These are phyloP conservation scores for Datura wrightii DNA, from an alignment of 257 asterid species.

Conservation along the genomic window DNA sequence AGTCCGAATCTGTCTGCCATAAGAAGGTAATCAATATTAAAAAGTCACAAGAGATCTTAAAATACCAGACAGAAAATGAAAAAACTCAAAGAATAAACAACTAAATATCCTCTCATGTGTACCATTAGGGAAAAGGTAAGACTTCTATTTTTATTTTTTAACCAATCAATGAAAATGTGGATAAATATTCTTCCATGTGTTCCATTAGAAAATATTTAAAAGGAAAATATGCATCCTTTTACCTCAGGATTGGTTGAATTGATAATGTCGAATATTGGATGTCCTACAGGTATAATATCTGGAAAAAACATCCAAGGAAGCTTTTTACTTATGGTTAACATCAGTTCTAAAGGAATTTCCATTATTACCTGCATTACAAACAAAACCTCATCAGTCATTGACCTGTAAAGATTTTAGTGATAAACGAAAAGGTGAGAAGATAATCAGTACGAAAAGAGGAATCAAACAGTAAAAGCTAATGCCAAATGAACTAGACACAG, in stretches of 20 bases:
- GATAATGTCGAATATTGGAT: conserved; percentile 93
- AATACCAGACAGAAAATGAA: conserved; percentile 22
- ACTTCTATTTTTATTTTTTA: not conserved
- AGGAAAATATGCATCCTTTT: conserved; percentile 35
- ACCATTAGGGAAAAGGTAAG: not conserved
- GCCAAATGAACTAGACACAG: not conserved
- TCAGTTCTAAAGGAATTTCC: conserved; percentile 96
- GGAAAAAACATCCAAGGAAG: conserved; percentile 99
- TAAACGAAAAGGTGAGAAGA: not conserved
- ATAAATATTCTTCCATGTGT: conserved; percentile 14
- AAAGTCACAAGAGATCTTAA: conserved; percentile 22
- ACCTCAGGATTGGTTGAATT: conserved; percentile 98
- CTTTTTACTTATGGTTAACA: conserved; percentile 91
- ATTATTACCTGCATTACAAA: conserved; percentile 71
- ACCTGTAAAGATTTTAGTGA: conserved; percentile 20
- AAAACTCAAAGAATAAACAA: conserved; percentile 1
- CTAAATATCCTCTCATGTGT: conserved; percentile 16
- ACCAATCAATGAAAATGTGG: conserved; percentile 7
- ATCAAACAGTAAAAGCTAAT: conserved; percentile 5
- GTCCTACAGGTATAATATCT: conserved; percentile 89
- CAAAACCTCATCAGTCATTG: not conserved
- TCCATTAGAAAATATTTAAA: not conserved
- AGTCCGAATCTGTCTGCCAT: conserved; percentile 95
- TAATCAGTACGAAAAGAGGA: not conserved
- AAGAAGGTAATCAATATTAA: conserved; percentile 36